Base-by-base conservation (phyloP, 1,139 yeast genomes). In the Candida frijolesensis region DNA sequence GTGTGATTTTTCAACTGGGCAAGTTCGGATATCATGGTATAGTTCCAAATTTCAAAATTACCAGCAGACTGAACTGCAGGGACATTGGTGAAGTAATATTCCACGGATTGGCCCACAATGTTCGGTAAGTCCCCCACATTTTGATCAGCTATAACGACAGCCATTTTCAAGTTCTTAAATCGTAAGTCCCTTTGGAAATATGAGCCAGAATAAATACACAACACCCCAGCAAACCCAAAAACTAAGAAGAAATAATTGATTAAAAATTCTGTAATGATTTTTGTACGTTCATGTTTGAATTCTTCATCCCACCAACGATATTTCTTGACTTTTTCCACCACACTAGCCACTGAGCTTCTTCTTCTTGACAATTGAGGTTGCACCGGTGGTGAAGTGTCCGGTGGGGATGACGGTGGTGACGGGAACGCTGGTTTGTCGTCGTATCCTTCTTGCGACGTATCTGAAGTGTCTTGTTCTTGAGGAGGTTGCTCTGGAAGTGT, bases 181-280 rank as follows among this genome's bases (percentile, higher is more conserved):
- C 66, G 56, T 7, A 54, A 38, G 3, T 49, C 43, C 39, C 73
- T 56, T 32, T 63, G 48, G 39, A 57, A 67, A 54, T 66, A 70
- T 2, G 68, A 56, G 4, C 73, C 74, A 72, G 74, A 69, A 50
- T 70, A 70, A 19, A 70, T 57, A 49, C 66, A 63, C 16, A 70
- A 60, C 1, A 65, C 63, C 3, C 56, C 46, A 18, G 60, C 50
- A 48, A 70, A 68, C 1, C 70, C 70, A 7, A 62, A 18, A 2
- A 67, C 44, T 46, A 70, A 56, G 42, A 49, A 62, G 14, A 62
- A 33, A 48, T 70, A 70, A 55, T 68, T 67, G 11, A 53, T 47
- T 4, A 57, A 49, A 48, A 66, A 59, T 1, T 68, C 60, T 14
- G 56, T 33, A 22, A 55, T 45, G 12, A 66, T 60, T 11, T 57